A percentile compares a stretch with the other conserved stretches of the same genome.
Conservation (phyloP, 2,329 filamentous ascomycete genomes). For the Trichoderma hamatum region DNA sequence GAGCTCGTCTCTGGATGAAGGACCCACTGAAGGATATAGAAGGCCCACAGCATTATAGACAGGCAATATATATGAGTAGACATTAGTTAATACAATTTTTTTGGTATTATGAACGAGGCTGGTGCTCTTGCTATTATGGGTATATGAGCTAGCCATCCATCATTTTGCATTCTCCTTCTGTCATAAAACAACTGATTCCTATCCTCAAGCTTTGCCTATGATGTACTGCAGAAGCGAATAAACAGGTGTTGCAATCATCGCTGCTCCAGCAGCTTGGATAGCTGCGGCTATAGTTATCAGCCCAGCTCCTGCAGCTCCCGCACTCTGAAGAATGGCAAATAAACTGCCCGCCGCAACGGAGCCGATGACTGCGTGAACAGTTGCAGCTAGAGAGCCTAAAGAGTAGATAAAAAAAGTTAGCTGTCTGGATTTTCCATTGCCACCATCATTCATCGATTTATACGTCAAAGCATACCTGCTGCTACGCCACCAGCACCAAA, state of each 20-base stretch:
- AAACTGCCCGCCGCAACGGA: slow-evolving; percentile 31
- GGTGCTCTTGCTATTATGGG: neutral
- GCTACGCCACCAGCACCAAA: slow-evolving; percentile 2
- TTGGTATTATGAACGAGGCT: neutral
- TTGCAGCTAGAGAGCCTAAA: slow-evolving; percentile 1
- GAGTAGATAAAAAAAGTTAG: neutral
- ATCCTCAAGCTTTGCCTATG: neutral
- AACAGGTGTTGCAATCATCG: neutral
- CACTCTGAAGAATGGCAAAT: slow-evolving; percentile 40
- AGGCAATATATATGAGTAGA: slow-evolving; percentile 5
- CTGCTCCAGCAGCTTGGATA: neutral
- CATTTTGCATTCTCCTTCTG: neutral
- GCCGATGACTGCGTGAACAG: slow-evolving; percentile 29
- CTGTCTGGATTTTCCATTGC: neutral
- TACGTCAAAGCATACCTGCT: neutral
- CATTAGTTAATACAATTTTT: slow-evolving; percentile 5
- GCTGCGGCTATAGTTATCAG: slow-evolving; percentile 28
- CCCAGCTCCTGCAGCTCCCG: slow-evolving; percentile 35
- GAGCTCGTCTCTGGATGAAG: slow-evolving; percentile 29
- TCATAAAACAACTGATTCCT: neutral
- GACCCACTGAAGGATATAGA: neutral
- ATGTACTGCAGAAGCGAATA: neutral
- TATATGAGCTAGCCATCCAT: neutral
- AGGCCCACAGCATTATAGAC: neutral
- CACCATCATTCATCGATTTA: neutral